Conservation (phyloP, 2,329 filamentous ascomycete genomes). For the Claviceps fusiformis region DNA sequence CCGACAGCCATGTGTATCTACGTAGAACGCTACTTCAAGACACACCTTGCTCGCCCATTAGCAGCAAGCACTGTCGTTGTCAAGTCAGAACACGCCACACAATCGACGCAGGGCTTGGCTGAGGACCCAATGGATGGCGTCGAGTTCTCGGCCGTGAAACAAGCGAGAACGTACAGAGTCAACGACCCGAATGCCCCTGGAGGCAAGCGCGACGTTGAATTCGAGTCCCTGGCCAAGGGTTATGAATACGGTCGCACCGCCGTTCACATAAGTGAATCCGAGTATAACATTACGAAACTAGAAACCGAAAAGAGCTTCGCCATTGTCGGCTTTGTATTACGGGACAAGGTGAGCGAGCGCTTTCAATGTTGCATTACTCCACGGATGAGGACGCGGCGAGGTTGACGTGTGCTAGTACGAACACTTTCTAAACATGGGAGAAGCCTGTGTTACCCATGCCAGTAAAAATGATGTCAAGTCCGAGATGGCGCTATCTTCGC, state of each 20-base stretch:
- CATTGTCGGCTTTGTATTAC: conserved; percentile 75
- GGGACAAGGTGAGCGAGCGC: conserved; percentile 41
- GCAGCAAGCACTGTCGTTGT: conserved; percentile 65
- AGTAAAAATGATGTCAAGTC: conserved; percentile 71
- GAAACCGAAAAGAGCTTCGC: conserved; percentile 64
- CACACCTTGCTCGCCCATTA: conserved; percentile 59
- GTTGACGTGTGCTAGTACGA: conserved; percentile 45
- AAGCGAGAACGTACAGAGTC: conserved; percentile 67
- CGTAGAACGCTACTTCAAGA: conserved; percentile 83
- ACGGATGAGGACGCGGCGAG: not conserved
- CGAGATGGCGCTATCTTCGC: conserved; percentile 70
- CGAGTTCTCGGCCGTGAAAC: conserved; percentile 58
- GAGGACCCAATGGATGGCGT: conserved; percentile 35
- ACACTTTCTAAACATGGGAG: conserved; percentile 74
- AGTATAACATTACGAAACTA: conserved; percentile 78
- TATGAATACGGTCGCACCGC: conserved; percentile 89
- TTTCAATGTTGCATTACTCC: not conserved
- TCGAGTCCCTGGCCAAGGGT: conserved; percentile 78
- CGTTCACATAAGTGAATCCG: conserved; percentile 75
- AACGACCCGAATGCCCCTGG: conserved; percentile 61
- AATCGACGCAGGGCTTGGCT: conserved; percentile 37
- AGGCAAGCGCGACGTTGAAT: conserved; percentile 68
- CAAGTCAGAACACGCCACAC: conserved; percentile 33
- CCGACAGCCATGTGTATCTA: conserved; percentile 67
- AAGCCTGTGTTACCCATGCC: conserved; percentile 62